Base-by-base conservation (phyloP, 805 yeast genomes). In the Nakazawaea molendinolei region DNA sequence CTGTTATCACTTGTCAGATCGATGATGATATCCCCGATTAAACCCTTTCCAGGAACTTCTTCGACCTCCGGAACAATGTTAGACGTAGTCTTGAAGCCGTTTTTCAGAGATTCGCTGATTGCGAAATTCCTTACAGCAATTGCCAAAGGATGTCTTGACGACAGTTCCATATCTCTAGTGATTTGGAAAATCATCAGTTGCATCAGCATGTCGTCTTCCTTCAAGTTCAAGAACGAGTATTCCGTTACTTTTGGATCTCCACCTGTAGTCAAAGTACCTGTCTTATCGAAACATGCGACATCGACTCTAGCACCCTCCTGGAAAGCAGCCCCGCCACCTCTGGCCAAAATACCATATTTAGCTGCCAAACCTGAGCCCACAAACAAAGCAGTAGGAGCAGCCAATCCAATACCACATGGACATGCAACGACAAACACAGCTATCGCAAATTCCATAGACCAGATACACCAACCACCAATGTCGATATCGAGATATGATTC, bases 341-440 rank as follows among this genome's bases (percentile, higher is more conserved):
- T 71, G 1, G 83, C 86, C 25, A 83, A 61, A 34, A 83, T 76
- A 15, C 90, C 92, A 51, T 75, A 59, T 49, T 76, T 79, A 10
- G 92, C 92, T 24, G 89, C 86, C 34, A 83, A 53, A 0, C 90
- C 86, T 13, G 86, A 66, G 3, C 92, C 92, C 9, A 83, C 86
- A 60, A 79, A 81, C 27, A 83, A 53, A 0, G 92, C 90, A 2
- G 90, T 82, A 2, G 92, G 92, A 2, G 90, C 92, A 17, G 92
- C 92, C 16, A 83, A 61, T 2, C 90, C 92, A 46, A 83, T 73
- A 2, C 90, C 94, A 62, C 92, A 83, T 1, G 94, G 94, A 51
- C 94, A 83, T 0, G 90, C 90, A 34, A 83, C 74, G 2, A 83
- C 90, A 58, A 83, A 81, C 2, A 84, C 90, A 0, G 89, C 74